Evolutionary conservation across 2,329 filamentous ascomycete genomes (phyloP).

Genomic region (Penicillium digitatum): DNA sequence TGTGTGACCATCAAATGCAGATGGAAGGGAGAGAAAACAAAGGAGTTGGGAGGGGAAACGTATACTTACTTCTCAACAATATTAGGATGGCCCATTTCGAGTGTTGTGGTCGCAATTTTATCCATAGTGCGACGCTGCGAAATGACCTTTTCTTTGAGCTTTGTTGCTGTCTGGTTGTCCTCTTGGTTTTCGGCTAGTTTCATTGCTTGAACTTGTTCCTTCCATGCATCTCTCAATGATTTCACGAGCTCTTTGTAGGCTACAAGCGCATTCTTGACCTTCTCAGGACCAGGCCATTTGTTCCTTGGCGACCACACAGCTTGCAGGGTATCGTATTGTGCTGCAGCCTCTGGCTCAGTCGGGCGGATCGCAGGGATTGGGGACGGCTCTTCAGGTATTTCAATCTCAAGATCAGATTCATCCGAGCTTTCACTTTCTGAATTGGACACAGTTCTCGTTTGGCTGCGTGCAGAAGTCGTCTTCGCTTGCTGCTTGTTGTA

Average conservation of each 20-base stretch:
- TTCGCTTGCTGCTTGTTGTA: conserved; percentile 24
- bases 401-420: conserved; percentile 50
- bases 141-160: conserved; percentile 55
- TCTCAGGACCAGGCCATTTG: conserved; percentile 47
- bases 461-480: conserved; percentile 8
- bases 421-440: conserved; percentile 51
- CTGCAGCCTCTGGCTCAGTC: conserved; percentile 50
- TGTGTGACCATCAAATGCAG: conserved; percentile 31
- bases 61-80: conserved; percentile 50
- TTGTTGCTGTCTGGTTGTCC: conserved; percentile 50
- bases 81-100: conserved; percentile 45
- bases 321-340: conserved; percentile 58
- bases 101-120: conserved; percentile 43
- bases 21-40: conserved; percentile 18
- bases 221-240: conserved; percentile 59
- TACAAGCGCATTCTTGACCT: conserved; percentile 53
- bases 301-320: conserved; percentile 58
- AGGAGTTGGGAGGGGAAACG: conserved; percentile 3
- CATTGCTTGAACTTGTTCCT: conserved; percentile 53
- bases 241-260: conserved; percentile 59
- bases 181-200: conserved; percentile 57
- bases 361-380: conserved; percentile 54
- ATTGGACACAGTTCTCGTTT: conserved; percentile 28
- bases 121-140: conserved; percentile 57
- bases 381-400: conserved; percentile 51